Evolutionary conservation across 2,329 filamentous ascomycete genomes (phyloP), one percentile per base, ranked within the genome.

Genomic region (Diaporthe amygdali): DNA sequence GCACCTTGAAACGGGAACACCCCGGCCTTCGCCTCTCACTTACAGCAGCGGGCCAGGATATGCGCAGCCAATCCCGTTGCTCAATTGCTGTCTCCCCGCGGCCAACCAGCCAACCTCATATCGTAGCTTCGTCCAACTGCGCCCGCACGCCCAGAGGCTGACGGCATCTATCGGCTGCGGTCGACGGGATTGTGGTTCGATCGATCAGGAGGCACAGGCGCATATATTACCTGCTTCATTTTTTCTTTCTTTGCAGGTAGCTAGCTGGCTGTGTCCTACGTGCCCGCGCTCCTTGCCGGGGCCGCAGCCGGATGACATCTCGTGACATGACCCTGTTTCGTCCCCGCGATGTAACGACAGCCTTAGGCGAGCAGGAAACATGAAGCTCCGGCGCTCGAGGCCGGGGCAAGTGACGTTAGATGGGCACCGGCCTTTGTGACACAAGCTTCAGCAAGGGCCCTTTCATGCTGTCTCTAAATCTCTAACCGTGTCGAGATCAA

Each of bases 321-420:
- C 59, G 59, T 64, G 59, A 64, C 30, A 49, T 64, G 22, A 15
- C 5, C 56, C 56, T 34, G 10, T 47, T 47, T 63, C 39, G 56
- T 34, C 44, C 59, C 59, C 30, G 44, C 59, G 59, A 64, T 64
- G 59, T 64, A 49, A 49, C 59, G 14, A 37, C 59, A 41, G 59
- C 17, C 10, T 46, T 25, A 30, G 56, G 37, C 1, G 17, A 44
- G 15, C 22, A 63, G 59, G 41, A 30, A 17, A 30, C 59, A 47
- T 3, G 56, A 63, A 63, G 59, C 41, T 47, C 41, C 59, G 41
- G 39, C 25, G 41, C 27, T 47, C 25, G 37, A 47, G 59, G 47
- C 41, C 59, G 59, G 59, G 30, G n/a, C n/a, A 30, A 32, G 27
- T 9, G 10, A 12, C 47, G 27, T 47, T 49, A 44, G 59, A 37